These are phyloP conservation scores for Mortierella claussenii DNA, from an alignment of 192 early-diverging fungal species.

Conservation along the genomic window DNA sequence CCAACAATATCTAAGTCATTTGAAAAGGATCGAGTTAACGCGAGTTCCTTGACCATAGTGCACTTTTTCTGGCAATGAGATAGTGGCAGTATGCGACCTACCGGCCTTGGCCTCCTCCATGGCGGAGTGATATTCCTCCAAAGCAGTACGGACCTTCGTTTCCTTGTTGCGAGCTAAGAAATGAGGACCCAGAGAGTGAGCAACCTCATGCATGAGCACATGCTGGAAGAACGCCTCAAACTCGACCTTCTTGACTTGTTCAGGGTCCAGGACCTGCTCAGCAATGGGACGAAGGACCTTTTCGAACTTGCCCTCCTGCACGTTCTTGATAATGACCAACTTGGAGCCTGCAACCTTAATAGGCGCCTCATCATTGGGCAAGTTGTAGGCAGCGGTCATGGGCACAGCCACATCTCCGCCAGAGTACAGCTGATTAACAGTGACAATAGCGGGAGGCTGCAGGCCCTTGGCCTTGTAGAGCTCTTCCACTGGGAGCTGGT, in stretches of 20 bases:
- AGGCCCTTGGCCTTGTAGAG: slow-evolving; percentile 71
- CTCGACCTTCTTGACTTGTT: slow-evolving; percentile 65
- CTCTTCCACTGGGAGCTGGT: slow-evolving; percentile 72
- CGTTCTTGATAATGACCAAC: slow-evolving; percentile 81
- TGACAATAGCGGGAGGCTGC: slow-evolving; percentile 74
- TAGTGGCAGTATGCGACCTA: too few species aligned
- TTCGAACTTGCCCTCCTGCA: slow-evolving; percentile 76
- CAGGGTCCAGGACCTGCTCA: slow-evolving; percentile 56
- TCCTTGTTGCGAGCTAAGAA: slow-evolving; percentile 56
- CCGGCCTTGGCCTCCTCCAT: slow-evolving; percentile 84
- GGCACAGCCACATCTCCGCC: slow-evolving; percentile 79
- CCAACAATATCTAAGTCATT: slow-evolving; percentile 66
- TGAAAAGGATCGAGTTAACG: too few species aligned
- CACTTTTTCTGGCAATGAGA: too few species aligned
- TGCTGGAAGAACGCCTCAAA: slow-evolving; percentile 80
- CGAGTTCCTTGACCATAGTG: too few species aligned
- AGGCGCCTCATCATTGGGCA: slow-evolving; percentile 82
- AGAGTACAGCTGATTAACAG: slow-evolving; percentile 79
- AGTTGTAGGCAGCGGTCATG: slow-evolving; percentile 81
- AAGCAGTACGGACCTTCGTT: slow-evolving; percentile 69
- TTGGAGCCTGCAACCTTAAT: slow-evolving; percentile 75
- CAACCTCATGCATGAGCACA: slow-evolving; percentile 77
- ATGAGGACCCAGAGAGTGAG: slow-evolving; percentile 78
- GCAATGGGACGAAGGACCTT: slow-evolving; percentile 74
- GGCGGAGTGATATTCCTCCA: slow-evolving; percentile 76